These are phyloP conservation scores for Lolium perenne DNA, from an alignment of 176 grass and related monocot species.

Conservation along the genomic window DNA sequence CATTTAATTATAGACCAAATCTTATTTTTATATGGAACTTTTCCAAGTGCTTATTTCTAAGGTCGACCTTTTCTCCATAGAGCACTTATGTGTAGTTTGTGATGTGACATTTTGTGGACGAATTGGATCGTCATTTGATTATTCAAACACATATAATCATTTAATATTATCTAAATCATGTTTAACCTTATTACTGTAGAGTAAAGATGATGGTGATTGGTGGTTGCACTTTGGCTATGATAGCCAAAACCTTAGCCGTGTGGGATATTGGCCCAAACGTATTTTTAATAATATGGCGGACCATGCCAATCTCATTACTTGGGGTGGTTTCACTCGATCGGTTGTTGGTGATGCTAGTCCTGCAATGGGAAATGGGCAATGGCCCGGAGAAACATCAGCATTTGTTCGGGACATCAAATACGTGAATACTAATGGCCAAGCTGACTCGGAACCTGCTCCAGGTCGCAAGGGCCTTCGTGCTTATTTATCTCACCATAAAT, in stretches of 20 bases:
- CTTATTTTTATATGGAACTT: neutral
- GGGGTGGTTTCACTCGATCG: neutral
- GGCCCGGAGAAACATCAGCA: neutral
- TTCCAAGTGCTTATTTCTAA: neutral
- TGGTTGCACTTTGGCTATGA: conserved; percentile 27
- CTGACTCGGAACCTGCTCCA: neutral
- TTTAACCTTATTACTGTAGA: neutral
- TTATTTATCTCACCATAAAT: neutral
- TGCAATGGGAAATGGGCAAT: conserved; percentile 25
- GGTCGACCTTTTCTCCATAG: neutral
- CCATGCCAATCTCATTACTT: neutral
- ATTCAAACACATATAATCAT: neutral
- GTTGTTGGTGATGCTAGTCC: neutral
- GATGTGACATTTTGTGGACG: neutral
- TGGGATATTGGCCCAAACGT: conserved; percentile 24
- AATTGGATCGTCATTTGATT: neutral
- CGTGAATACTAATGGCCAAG: neutral
- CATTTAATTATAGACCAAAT: neutral
- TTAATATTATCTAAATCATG: neutral
- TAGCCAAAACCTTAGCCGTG: neutral
- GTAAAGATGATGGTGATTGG: neutral
- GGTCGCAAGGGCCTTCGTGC: no score
- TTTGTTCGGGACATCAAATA: neutral
- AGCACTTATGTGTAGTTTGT: neutral
- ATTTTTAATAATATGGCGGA: neutral